phyloP scores from a whole-genome alignment of 495 filamentous ascomycete species.

The Penicillium tannophilum region DNA sequence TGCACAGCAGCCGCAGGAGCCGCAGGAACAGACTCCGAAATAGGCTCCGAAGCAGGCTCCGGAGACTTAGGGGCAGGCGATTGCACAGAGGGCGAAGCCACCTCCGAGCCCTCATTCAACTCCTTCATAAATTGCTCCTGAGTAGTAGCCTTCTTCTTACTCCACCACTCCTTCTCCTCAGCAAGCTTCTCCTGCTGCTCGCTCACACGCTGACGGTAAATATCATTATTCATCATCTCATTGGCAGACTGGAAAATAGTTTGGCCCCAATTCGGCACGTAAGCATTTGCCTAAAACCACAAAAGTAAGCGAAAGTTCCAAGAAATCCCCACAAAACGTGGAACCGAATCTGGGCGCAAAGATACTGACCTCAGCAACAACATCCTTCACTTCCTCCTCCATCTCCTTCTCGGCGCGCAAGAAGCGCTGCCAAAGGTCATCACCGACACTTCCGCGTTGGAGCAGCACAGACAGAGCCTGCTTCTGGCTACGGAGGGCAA shows the following conservation, averaged over 20 bases:
- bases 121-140: slow-evolving; percentile 84
- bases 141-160: slow-evolving; percentile 73
- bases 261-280: slow-evolving; percentile 84
- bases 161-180: slow-evolving; percentile 87
- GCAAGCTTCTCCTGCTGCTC: slow-evolving; percentile 67
- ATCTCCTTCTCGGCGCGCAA: slow-evolving; percentile 92
- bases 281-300: slow-evolving; percentile 74
- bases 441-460: slow-evolving; percentile 89
- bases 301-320: slow-evolving; percentile 4
- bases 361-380: slow-evolving; percentile 78
- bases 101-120: slow-evolving; percentile 54
- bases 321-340: background rate
- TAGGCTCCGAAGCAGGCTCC: slow-evolving; percentile 19
- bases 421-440: slow-evolving; percentile 95
- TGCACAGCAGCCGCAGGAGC: slow-evolving; percentile 32
- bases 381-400: slow-evolving; percentile 92
- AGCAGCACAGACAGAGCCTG: slow-evolving; percentile 78
- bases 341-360: no score
- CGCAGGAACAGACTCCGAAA: slow-evolving; percentile 7
- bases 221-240: slow-evolving; percentile 72
- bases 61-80: slow-evolving; percentile 30
- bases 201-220: slow-evolving; percentile 60
- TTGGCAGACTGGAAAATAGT: slow-evolving; percentile 94
- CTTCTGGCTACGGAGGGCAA: slow-evolving; percentile 83
- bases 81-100: slow-evolving; percentile 4